phyloP scores from a whole-genome alignment of 345 rosid species.

The Eucalyptus polyanthemos region DNA sequence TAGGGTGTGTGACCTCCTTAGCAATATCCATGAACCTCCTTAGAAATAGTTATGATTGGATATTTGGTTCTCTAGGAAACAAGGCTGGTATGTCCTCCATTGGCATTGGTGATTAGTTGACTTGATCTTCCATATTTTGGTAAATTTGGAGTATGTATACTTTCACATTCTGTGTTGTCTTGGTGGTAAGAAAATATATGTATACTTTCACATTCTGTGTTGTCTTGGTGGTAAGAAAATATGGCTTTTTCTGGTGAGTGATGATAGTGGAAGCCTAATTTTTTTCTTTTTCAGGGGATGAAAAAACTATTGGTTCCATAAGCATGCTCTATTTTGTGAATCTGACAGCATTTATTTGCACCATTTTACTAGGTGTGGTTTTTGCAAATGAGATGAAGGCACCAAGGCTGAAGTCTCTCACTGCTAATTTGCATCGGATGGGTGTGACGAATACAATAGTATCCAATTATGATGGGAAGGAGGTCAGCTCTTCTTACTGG shows the following conservation, averaged over 20 bases:
- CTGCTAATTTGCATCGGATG: slow-evolving; percentile 91
- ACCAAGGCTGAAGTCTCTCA: slow-evolving; percentile 73
- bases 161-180: not conserved
- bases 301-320: not conserved
- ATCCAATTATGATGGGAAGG: slow-evolving; percentile 93
- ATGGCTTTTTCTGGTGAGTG: not conserved
- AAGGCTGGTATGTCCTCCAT: not conserved
- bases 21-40: not conserved
- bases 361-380: slow-evolving; percentile 42
- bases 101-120: not conserved
- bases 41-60: not conserved
- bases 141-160: not conserved
- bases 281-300: not conserved
- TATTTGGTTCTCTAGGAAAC: not conserved
- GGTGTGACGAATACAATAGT: slow-evolving; percentile 91
- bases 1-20: not conserved
- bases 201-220: not conserved
- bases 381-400: slow-evolving; percentile 91
- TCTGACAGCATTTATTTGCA: not conserved
- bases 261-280: not conserved
- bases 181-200: not conserved
- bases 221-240: not conserved
- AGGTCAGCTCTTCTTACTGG: slow-evolving; percentile 34
- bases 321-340: not conserved
- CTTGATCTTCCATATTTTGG: not conserved